Evolutionary conservation across 2,329 filamentous ascomycete genomes (phyloP).

Genomic region (Curvularia sp.): DNA sequence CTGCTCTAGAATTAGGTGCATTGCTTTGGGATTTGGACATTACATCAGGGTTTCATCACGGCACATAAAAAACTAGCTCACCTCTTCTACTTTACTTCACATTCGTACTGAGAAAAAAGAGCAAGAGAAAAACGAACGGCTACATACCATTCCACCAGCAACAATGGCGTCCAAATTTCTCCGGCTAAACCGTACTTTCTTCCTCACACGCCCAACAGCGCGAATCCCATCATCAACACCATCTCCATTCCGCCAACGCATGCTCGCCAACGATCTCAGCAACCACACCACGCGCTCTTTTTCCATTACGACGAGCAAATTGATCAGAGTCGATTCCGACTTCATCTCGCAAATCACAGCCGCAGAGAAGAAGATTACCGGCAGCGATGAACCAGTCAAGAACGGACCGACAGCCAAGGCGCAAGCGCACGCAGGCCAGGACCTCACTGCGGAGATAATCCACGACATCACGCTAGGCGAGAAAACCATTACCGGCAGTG

Average conservation of each 20-base stretch:
- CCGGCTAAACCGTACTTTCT: slow-evolving; percentile 11
- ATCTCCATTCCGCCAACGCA: neutral
- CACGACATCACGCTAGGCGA: slow-evolving; percentile 55
- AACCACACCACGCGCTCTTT: slow-evolving; percentile 10
- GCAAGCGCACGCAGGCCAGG: slow-evolving; percentile 48
- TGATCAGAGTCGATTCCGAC: slow-evolving; percentile 45
- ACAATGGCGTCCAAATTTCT: slow-evolving; percentile 16
- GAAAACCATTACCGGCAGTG: slow-evolving; percentile 50
- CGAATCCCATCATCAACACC: neutral
- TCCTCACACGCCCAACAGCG: slow-evolving; percentile 7
- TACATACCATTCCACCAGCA: neutral
- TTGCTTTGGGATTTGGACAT: neutral
- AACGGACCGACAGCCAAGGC: slow-evolving; percentile 54
- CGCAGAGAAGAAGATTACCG: slow-evolving; percentile 53
- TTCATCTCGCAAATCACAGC: slow-evolving; percentile 53
- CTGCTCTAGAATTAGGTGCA: neutral
- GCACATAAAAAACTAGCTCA: neutral
- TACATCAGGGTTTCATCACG: slow-evolving; percentile 17
- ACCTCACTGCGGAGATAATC: slow-evolving; percentile 46
- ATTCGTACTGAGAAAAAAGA: neutral
- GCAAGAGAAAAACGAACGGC: neutral
- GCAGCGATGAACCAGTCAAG: slow-evolving; percentile 44
- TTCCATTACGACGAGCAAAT: slow-evolving; percentile 22
- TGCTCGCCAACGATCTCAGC: slow-evolving; percentile 13
- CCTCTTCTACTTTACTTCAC: neutral